Conservation (phyloP, 805 yeast species). For the Huiozyma sinensis region DNA sequence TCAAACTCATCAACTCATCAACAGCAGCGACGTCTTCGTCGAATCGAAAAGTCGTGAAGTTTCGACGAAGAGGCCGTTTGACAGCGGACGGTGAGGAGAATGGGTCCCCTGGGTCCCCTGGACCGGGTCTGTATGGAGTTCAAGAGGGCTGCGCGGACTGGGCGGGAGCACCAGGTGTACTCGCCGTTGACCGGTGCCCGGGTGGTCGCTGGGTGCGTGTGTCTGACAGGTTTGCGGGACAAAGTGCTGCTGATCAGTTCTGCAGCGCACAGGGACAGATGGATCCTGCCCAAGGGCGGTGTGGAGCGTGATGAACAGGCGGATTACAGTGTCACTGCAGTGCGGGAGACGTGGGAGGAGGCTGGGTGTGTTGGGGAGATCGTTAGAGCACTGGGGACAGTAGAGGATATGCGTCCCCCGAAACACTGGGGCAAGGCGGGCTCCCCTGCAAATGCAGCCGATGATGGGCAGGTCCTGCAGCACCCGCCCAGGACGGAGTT, state of each 20-base stretch:
- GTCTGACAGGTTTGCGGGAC: slow-evolving; percentile 44
- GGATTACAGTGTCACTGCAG: slow-evolving; percentile 40
- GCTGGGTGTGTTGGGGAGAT: slow-evolving; percentile 77
- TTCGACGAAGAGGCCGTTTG: no score
- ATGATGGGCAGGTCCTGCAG: slow-evolving; percentile 17
- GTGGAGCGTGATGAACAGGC: slow-evolving; percentile 69
- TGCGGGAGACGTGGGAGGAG: slow-evolving; percentile 96
- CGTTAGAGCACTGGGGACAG: slow-evolving; percentile 45
- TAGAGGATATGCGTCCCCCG: slow-evolving; percentile 49
- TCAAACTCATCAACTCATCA: no score
- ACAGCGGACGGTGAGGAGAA: no score
- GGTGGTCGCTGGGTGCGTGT: slow-evolving; percentile 86
- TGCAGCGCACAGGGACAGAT: slow-evolving; percentile 50
- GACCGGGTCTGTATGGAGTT: not conserved
- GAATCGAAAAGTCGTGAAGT: no score
- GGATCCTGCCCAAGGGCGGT: slow-evolving; percentile 96
- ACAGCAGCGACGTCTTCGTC: no score
- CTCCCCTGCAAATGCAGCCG: slow-evolving; percentile 8
- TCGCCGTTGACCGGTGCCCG: slow-evolving; percentile 59
- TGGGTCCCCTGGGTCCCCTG: no score
- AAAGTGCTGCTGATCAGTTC: slow-evolving; percentile 75
- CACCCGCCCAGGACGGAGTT: slow-evolving; percentile 72
- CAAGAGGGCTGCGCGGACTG: slow-evolving; percentile 31
- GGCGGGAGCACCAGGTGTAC: slow-evolving; percentile 52
- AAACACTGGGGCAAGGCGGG: slow-evolving; percentile 32